Evolutionary conservation across 805 yeast genomes (phyloP).

Genomic region (Wickerhamomyces rabaulensis): DNA sequence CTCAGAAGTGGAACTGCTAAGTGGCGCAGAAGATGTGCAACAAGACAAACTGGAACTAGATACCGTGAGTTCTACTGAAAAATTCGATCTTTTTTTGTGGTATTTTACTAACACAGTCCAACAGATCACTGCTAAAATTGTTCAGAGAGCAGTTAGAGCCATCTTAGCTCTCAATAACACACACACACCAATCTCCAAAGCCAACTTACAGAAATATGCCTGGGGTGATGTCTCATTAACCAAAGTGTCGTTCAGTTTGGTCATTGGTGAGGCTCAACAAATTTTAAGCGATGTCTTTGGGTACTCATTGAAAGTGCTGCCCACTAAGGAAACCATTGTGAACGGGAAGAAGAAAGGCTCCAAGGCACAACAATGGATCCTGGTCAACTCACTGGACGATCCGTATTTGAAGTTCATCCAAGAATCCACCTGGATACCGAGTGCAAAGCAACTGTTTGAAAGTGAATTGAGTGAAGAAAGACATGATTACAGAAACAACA

Average conservation of each 20-base stretch:
- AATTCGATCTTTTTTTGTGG: too few species aligned
- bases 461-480: conserved; percentile 21
- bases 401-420: conserved; percentile 11
- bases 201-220: conserved; percentile 7
- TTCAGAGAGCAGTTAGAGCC: conserved; percentile 5
- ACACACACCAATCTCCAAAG: conserved; percentile 9
- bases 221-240: conserved; percentile 7
- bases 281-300: conserved; percentile 6
- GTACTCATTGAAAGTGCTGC: conserved; percentile 7
- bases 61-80: background rate
- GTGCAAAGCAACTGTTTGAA: conserved; percentile 11
- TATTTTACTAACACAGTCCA: background rate
- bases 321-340: conserved; percentile 8
- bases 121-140: conserved; percentile 3
- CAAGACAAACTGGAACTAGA: background rate
- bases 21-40: background rate
- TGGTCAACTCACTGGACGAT: conserved; percentile 12
- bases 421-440: conserved; percentile 13
- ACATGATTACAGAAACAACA: conserved; percentile 20
- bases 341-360: conserved; percentile 9
- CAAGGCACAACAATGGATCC: conserved; percentile 11
- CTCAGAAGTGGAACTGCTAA: background rate
- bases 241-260: conserved; percentile 3
- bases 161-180: conserved; percentile 10
- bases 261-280: conserved; percentile 5